A percentile compares a stretch with the other conserved stretches of the same genome.
Conservation (phyloP, 805 yeast genomes). For the Candida ortonii region DNA sequence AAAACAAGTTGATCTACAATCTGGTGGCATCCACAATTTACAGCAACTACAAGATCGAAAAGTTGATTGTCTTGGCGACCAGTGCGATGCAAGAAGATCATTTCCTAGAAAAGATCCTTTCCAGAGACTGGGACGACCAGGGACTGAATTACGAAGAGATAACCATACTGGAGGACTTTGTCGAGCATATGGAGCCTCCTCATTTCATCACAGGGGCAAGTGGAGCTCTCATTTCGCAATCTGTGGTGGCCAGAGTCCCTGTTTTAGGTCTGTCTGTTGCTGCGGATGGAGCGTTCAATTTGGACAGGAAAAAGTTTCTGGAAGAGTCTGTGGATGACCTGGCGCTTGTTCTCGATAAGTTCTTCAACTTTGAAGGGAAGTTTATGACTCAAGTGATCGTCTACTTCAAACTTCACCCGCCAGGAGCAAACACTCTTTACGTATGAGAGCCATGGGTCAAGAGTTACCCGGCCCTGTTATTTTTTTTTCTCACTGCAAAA, state of each 20-base stretch:
- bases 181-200: conserved; percentile 41
- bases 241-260: conserved; percentile 12
- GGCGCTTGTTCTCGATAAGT: conserved; percentile 18
- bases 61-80: conserved; percentile 23
- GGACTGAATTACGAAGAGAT: no score
- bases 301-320: conserved; percentile 44
- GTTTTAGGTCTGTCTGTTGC: conserved; percentile 30
- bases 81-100: conserved; percentile 22
- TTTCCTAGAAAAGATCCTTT: conserved; percentile 16
- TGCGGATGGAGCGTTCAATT: conserved; percentile 45
- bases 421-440: neutral
- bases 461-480: conserved; percentile 5
- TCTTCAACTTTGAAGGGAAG: conserved; percentile 8
- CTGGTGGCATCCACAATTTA: conserved; percentile 18
- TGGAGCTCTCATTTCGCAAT: conserved; percentile 38
- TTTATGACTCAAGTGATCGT: conserved; percentile 8
- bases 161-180: neutral
- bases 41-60: conserved; percentile 8
- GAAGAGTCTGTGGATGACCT: conserved; percentile 40
- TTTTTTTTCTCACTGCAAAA: conserved; percentile 4
- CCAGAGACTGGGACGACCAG: conserved; percentile 10
- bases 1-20: conserved; percentile 26
- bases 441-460: neutral
- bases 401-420: neutral
- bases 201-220: conserved; percentile 45